phyloP scores from a whole-genome alignment of 202 grass and related monocot genomes.

The Saccharum hybrid region DNA sequence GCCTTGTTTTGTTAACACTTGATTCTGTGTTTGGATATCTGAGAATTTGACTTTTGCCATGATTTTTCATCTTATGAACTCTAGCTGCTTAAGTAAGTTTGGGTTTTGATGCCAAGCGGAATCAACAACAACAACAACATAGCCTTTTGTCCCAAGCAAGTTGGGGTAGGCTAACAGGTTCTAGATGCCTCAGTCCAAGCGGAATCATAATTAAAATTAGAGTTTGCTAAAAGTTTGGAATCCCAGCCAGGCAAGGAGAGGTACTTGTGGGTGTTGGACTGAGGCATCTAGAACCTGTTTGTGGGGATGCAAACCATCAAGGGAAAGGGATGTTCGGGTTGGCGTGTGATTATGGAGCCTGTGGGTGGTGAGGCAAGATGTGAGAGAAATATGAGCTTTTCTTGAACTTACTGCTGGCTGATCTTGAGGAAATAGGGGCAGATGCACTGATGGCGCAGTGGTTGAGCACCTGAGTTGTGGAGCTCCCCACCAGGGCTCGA shows the following conservation, averaged over 20 bases:
- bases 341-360: not conserved
- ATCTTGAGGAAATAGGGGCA: not conserved
- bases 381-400: constrained; percentile 17
- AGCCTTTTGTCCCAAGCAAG: too few relatives aligned
- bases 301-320: constrained; percentile 10
- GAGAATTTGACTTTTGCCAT: not conserved
- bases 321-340: not conserved
- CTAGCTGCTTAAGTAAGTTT: not conserved
- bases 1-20: constrained; percentile 27
- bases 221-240: constrained; percentile 9
- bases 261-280: not conserved
- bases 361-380: not conserved
- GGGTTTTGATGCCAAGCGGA: not conserved
- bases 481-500: not conserved
- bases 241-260: not conserved
- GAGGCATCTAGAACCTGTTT: not conserved
- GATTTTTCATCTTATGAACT: not conserved
- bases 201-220: not conserved
- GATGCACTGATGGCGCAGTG: not conserved
- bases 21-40: constrained; percentile 18
- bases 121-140: not conserved
- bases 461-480: not conserved
- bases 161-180: too few relatives aligned
- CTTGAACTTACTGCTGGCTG: not conserved
- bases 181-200: too few relatives aligned